These are phyloP conservation scores for Metschnikowia continentalis DNA, from an alignment of 805 yeast species.

Conservation along the genomic window DNA sequence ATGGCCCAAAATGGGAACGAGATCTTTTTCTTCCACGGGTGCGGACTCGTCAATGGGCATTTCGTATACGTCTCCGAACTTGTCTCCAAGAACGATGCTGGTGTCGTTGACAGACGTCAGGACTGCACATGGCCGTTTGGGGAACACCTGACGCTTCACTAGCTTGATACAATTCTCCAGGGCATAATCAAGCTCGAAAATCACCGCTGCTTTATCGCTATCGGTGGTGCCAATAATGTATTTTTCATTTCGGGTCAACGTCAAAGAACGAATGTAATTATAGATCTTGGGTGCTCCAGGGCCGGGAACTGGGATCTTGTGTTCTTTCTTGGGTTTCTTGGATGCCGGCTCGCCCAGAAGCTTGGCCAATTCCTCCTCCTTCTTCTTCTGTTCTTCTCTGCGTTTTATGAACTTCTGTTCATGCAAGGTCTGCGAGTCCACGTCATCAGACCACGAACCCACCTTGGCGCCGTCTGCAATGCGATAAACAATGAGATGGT, in stretches of 20 bases:
- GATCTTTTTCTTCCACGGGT: constrained; percentile 38
- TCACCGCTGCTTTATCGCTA: constrained; percentile 73
- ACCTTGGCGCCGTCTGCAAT: constrained; percentile 34
- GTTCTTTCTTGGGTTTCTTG: constrained; percentile 15
- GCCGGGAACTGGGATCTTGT: constrained; percentile 25
- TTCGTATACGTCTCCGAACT: constrained; percentile 90
- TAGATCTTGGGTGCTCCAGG: constrained; percentile 65
- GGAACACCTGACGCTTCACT: constrained; percentile 69
- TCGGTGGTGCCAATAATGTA: constrained; percentile 70
- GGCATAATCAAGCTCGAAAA: constrained; percentile 46
- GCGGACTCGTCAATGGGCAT: constrained; percentile 40
- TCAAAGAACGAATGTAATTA: constrained; percentile 64
- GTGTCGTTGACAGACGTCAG: constrained; percentile 50
- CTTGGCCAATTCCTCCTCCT: constrained; percentile 18
- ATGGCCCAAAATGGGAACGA: constrained; percentile 83
- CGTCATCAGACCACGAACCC: constrained; percentile 64
- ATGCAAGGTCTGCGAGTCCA: constrained; percentile 51
- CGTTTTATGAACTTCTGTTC: constrained; percentile 31
- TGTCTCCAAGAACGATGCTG: constrained; percentile 74
- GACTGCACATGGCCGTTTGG: constrained; percentile 90
- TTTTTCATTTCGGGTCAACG: constrained; percentile 46
- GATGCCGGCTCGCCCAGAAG: constrained; percentile 8
- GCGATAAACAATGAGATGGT: constrained; percentile 52
- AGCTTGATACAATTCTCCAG: constrained; percentile 43
- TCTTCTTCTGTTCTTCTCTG: constrained; percentile 19